Evolutionary conservation across 345 rosid species (phyloP), one percentile per base, ranked within the genome.

Genomic region (Dipteronia sinensis): DNA sequence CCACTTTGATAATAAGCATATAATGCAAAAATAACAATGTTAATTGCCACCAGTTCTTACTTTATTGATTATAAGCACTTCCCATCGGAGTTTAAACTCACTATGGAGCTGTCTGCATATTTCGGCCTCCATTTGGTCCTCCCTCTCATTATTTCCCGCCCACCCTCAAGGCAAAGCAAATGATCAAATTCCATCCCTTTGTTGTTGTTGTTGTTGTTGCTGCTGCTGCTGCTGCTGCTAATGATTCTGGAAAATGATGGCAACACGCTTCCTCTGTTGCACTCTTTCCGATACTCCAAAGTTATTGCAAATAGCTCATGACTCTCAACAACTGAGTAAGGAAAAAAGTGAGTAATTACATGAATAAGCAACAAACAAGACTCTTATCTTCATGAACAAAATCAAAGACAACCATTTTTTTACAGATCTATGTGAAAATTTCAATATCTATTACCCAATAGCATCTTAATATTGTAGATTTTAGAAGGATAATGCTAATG

Each of bases 211-310:
- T n/a, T n/a, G n/a, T n/a, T n/a, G n/a, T n/a, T n/a, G n/a, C n/a
- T n/a, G n/a, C n/a, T n/a, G n/a, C n/a, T n/a, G n/a, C n/a, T n/a
- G n/a, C n/a, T n/a, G 19, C 47, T 67, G 16, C 16, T 29, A 22
- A 56, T 71, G 13, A 76, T 16, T 40, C 40, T 81, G 10, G 86
- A 58, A 23, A 82, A 44, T 22, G 83, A 83, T 20, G 72, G 74
- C 65, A 83, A 29, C 59, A 55, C 69, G 11, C 56, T 44, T 9
- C 81, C 81, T 13, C 0, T 66, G 61, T 38, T 11, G 34, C 86
- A 83, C 67, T 83, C 88, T 29, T 65, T 83, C 4, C 27, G 51
- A 25, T 69, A 80, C 42, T 78, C 77, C 76, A 83, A 64, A 23
- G 68, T 80, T 62, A 85, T n/a, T 8, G 56, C 55, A 0, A 59